phyloP scores from a whole-genome alignment of 2,329 filamentous ascomycete species.

The Xenoacremonium recifei region DNA sequence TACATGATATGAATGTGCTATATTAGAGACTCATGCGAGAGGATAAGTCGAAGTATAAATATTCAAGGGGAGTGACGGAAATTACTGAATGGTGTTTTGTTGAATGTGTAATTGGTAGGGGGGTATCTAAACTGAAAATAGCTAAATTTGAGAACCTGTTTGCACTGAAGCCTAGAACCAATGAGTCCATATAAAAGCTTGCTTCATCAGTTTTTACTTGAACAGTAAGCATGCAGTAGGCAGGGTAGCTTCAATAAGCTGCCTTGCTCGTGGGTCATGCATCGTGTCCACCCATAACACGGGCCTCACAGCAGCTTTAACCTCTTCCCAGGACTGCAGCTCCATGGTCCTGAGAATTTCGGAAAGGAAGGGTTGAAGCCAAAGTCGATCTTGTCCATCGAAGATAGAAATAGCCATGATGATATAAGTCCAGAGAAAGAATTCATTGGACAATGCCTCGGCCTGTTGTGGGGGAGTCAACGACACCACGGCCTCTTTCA shows the following conservation, averaged over 20 bases:
- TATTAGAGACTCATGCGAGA: too few species aligned
- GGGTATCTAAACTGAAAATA: too few species aligned
- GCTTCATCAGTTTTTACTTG: too few species aligned
- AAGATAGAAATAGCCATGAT: constrained; percentile 9
- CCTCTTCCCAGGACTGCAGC: constrained; percentile 4
- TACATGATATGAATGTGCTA: too few species aligned
- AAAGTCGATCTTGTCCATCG: constrained; percentile 8
- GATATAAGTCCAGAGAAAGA: constrained; percentile 10
- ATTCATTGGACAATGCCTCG: neutral
- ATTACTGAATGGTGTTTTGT: too few species aligned
- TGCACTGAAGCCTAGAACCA: too few species aligned
- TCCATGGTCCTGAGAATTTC: constrained; percentile 1
- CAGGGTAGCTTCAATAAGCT: constrained; percentile 4
- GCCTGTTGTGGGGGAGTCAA: constrained; percentile 3
- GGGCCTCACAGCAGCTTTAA: constrained; percentile 1
- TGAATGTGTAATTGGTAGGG: too few species aligned
- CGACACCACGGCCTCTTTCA: constrained; percentile 2
- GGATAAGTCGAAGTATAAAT: too few species aligned
- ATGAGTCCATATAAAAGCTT: too few species aligned
- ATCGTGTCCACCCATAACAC: constrained; percentile 10
- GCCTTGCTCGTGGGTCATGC: constrained; percentile 1
- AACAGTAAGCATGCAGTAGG: too few species aligned
- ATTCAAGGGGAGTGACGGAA: too few species aligned
- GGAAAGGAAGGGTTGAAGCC: constrained; percentile 5
- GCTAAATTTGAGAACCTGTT: too few species aligned